Evolutionary conservation across 2,329 filamentous ascomycete genomes (phyloP), one percentile per base, ranked within the genome.

Genomic region (Seiridium cupressi): DNA sequence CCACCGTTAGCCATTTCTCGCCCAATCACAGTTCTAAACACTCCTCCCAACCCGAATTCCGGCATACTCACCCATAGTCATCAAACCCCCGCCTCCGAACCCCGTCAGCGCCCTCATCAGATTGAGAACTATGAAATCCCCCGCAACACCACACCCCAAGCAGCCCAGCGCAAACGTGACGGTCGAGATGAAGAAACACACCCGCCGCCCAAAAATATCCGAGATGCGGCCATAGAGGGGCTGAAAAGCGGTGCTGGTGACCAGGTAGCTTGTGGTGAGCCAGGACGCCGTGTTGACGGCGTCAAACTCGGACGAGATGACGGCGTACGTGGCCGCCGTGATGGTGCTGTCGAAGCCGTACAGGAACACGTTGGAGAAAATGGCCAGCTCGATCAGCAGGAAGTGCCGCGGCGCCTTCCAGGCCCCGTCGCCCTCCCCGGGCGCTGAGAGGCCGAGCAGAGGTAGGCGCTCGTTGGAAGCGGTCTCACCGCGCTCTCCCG

Each of bases 251-350:
- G 60, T 61, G 44, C 60, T 87, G 0, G 89, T 91, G 60, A 92
- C 78, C 31, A 92, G 79, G 67, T 91, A 92, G 0, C 88, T 85
- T 0, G 89, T 92, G 1, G 88, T 90, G 31, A 92, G 76, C 89
- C 89, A 92, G 0, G 89, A 91, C 1, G 89, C 89, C 9, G 86
- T 85, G 68, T 92, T 91, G 9, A 88, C 87, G 3, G 89, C 84
- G 63, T 85, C 79, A 68, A 92, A 92, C 65, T 90, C 84, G n/a
- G 88, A 91, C 51, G 87, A 89, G 64, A 92, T 91, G 57, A 90
- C 85, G 3, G 88, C 87, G 69, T 92, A 90, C 1, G 86, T 90
- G 2, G 89, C 86, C 0, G 89, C 89, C 70, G 89, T 92, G 59
- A 92, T 81, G 0, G 89, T 92, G 3, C 86, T 84, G 70, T 92